These are phyloP conservation scores for Chimonanthus salicifolius DNA, from an alignment of 164 flowering plant genomes.

Conservation along the genomic window DNA sequence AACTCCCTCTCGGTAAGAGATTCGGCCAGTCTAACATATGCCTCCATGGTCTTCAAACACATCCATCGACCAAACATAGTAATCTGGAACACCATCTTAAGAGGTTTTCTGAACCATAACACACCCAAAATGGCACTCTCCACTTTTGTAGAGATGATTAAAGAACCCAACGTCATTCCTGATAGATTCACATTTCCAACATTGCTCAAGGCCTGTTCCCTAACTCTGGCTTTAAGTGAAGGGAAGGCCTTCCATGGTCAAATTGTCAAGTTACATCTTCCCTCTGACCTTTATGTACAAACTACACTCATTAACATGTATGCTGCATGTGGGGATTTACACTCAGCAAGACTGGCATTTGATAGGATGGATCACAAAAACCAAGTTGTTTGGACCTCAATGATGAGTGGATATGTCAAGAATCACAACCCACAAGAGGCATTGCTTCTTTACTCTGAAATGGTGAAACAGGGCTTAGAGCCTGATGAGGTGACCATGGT, in stretches of 20 bases:
- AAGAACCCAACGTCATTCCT: slow-evolving; percentile 2
- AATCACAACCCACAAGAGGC: slow-evolving; percentile 4
- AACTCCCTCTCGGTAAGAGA: slow-evolving; percentile 14
- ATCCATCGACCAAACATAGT: slow-evolving; percentile 20
- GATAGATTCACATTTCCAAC: slow-evolving; percentile 11
- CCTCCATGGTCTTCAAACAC: slow-evolving; percentile 17
- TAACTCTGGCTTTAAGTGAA: background rate
- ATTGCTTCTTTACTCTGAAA: slow-evolving; percentile 4
- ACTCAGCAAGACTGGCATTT: slow-evolving; percentile 8
- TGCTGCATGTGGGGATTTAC: slow-evolving; percentile 15
- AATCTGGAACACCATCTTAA: slow-evolving; percentile 28
- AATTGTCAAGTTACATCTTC: background rate
- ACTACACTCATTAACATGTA: slow-evolving; percentile 9
- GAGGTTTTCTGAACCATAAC: slow-evolving; percentile 5
- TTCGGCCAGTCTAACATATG: slow-evolving; percentile 11
- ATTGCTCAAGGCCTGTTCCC: slow-evolving; percentile 8
- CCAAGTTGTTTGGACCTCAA: slow-evolving; percentile 11
- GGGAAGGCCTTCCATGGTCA: slow-evolving; percentile 12
- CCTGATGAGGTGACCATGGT: slow-evolving; percentile 18
- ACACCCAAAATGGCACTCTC: slow-evolving; percentile 9
- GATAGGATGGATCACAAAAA: slow-evolving; percentile 10
- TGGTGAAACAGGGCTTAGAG: slow-evolving; percentile 6
- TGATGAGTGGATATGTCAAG: slow-evolving; percentile 4
- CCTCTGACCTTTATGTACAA: slow-evolving; percentile 2
- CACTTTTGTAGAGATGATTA: slow-evolving; percentile 13